Percentiles rank a stretch among this genome's conserved stretches.
Evolutionary conservation across 371 early-diverging fungal species (phyloP).

Genomic region (Apophysomyces elegans): DNA sequence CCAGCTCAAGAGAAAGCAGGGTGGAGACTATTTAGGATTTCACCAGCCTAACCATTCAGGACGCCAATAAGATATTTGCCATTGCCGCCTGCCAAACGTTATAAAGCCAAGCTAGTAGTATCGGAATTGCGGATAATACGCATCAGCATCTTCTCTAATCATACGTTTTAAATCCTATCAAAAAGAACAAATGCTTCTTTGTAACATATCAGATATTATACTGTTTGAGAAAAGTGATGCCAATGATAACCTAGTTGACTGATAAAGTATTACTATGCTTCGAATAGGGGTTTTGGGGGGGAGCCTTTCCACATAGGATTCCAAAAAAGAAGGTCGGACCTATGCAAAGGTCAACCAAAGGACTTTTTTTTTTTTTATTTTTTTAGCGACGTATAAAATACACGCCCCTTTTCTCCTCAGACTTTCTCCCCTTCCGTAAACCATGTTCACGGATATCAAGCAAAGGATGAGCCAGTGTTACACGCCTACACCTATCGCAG

Average conservation of each 20-base stretch:
- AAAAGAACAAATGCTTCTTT: not conserved
- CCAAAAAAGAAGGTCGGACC: constrained; percentile 9
- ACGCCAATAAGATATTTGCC: too few relatives aligned
- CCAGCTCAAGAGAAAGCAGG: too few relatives aligned
- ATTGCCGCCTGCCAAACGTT: too few relatives aligned
- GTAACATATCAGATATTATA: not conserved
- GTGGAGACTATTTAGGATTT: too few relatives aligned
- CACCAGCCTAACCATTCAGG: too few relatives aligned
- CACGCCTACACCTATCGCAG: constrained; percentile 11
- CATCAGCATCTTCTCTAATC: too few relatives aligned
- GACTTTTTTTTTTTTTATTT: not conserved
- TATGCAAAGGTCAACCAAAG: not conserved
- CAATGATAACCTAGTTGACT: not conserved
- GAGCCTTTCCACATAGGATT: not conserved
- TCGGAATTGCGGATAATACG: too few relatives aligned
- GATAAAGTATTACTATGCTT: not conserved
- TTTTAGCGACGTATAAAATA: not conserved
- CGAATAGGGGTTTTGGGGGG: not conserved
- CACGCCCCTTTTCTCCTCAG: constrained; percentile 3
- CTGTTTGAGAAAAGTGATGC: not conserved
- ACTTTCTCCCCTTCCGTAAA: not conserved
- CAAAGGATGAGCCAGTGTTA: constrained; percentile 21
- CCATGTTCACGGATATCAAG: constrained; percentile 27
- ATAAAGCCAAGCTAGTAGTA: too few relatives aligned
- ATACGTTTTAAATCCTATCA: too few relatives aligned